phyloP scores from a whole-genome alignment of 345 rosid species.

The Brassica juncea region DNA sequence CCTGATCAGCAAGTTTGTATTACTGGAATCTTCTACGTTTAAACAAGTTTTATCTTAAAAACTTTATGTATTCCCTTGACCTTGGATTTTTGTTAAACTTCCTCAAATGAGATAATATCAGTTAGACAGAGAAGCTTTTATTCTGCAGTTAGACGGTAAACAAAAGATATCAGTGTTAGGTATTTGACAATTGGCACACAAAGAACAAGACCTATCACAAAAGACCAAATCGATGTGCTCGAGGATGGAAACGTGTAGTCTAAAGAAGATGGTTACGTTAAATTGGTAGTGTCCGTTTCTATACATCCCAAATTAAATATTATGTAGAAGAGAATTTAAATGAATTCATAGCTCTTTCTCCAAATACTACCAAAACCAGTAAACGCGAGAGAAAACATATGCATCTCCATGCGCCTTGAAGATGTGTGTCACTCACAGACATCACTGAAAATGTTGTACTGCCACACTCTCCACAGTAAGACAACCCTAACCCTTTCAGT shows the following conservation, averaged over 20 bases:
- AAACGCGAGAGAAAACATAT: constrained; percentile 25
- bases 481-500: constrained; percentile 6
- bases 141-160: neutral
- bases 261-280: constrained; percentile 10
- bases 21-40: neutral
- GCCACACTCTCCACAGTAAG: constrained; percentile 24
- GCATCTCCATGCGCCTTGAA: constrained; percentile 27
- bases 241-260: constrained; percentile 1
- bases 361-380: constrained; percentile 2
- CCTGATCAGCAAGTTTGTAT: neutral
- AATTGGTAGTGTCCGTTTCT: neutral
- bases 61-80: neutral
- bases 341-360: neutral
- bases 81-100: neutral
- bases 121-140: neutral
- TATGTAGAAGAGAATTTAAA: constrained; percentile 6
- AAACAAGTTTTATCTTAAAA: too few relatives aligned
- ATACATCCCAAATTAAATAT: constrained; percentile 15
- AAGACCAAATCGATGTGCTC: constrained; percentile 20
- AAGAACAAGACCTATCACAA: constrained; percentile 12
- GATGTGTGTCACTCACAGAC: constrained; percentile 20
- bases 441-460: constrained; percentile 19
- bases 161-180: neutral
- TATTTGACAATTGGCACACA: constrained; percentile 19
- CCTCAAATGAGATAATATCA: neutral